Percentiles rank a stretch among this genome's conserved stretches.
Conservation (phyloP, 2,329 filamentous ascomycete species). For the Cladosporium sphaerospermum region DNA sequence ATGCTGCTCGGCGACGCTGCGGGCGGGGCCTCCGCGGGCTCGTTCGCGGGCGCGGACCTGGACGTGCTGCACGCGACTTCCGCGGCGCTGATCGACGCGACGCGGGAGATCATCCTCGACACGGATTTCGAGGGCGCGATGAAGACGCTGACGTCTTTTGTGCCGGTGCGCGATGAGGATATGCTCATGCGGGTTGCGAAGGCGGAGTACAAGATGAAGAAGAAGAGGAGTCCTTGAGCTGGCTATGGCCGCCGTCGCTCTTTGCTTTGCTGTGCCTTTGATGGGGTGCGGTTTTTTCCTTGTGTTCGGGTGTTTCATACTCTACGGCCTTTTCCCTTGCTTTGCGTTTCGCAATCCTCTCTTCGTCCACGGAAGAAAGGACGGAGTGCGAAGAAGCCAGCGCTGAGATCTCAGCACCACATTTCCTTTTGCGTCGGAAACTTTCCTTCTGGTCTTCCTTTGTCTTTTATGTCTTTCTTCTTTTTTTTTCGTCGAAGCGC, state of each 20-base stretch:
- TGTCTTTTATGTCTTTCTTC: neutral
- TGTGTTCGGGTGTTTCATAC: neutral
- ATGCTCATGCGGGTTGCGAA: constrained; percentile 84
- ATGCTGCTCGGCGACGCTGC: constrained; percentile 73
- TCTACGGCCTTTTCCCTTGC: neutral
- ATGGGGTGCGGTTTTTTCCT: neutral
- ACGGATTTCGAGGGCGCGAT: constrained; percentile 97
- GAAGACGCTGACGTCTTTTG: constrained; percentile 92
- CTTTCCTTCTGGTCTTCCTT: neutral
- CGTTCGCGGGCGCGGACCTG: constrained; percentile 57
- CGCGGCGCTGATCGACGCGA: constrained; percentile 83
- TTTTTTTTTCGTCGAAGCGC: too few species aligned
- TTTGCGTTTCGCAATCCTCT: too few species aligned
- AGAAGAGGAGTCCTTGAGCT: constrained; percentile 36
- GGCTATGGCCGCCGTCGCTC: neutral
- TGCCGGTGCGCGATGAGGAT: constrained; percentile 90
- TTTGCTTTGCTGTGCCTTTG: too few species aligned
- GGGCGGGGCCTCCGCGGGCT: constrained; percentile 26
- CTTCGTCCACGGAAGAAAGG: neutral
- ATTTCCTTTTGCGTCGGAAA: neutral
- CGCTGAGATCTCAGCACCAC: too few species aligned
- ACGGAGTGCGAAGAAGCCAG: neutral
- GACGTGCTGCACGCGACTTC: constrained; percentile 86
- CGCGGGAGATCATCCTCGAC: constrained; percentile 79
- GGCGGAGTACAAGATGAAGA: constrained; percentile 73